phyloP scores from a whole-genome alignment of 805 yeast species.

The Phaffomyces opuntiae region DNA sequence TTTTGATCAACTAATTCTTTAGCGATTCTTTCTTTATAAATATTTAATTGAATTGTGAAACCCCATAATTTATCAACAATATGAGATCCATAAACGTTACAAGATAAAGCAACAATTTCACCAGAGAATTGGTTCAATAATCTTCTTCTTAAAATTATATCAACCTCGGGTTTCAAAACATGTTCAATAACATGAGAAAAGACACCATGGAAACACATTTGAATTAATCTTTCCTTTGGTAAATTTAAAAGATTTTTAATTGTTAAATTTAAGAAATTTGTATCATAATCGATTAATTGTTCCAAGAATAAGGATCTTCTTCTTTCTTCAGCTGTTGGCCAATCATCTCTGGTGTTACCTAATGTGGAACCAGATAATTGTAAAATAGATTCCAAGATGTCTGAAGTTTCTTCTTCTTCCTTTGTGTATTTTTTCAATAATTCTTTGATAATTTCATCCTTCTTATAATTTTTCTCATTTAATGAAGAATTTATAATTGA shows the following conservation, averaged over 20 bases:
- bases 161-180: constrained; percentile 44
- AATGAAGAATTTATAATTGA: constrained; percentile 61
- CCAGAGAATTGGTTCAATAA: constrained; percentile 60
- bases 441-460: constrained; percentile 49
- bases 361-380: constrained; percentile 63
- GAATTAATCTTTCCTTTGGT: constrained; percentile 53
- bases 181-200: constrained; percentile 84
- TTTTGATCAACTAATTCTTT: constrained; percentile 51
- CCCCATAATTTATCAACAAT: constrained; percentile 79
- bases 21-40: constrained; percentile 84
- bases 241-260: constrained; percentile 55
- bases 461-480: constrained; percentile 48
- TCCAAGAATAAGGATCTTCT: constrained; percentile 71
- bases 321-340: constrained; percentile 91
- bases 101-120: constrained; percentile 52
- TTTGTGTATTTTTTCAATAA: constrained; percentile 39
- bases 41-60: constrained; percentile 68
- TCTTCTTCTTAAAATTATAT: constrained; percentile 52
- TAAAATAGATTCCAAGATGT: constrained; percentile 60
- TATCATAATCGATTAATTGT: constrained; percentile 63
- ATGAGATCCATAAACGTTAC: constrained; percentile 89
- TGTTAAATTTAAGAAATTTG: constrained; percentile 46
- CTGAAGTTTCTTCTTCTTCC: constrained; percentile 23
- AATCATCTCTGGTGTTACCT: constrained; percentile 77
- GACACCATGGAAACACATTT: constrained; percentile 84